phyloP scores from a whole-genome alignment of 23 red algal genomes.

The Gracilaria domingensis region DNA sequence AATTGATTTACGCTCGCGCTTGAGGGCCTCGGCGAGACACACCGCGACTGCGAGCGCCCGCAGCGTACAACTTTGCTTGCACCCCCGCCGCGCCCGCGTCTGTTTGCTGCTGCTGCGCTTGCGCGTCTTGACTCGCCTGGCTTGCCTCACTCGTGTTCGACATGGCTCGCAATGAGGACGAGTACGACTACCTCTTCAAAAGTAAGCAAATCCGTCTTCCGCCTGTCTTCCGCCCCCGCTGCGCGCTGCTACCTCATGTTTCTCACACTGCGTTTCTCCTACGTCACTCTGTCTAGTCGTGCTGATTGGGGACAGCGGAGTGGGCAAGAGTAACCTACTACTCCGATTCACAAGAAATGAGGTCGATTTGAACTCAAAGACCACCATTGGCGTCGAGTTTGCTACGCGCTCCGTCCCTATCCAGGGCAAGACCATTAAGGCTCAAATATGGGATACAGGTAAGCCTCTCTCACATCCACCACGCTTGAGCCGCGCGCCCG shows the following conservation, averaged over 20 bases:
- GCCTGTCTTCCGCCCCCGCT: neutral
- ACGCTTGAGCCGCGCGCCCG: neutral
- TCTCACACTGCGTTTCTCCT: neutral
- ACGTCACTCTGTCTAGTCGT: constrained; percentile 41
- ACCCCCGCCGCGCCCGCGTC: neutral
- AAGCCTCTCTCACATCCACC: neutral
- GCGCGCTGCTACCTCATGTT: neutral
- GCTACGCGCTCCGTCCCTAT: constrained; percentile 90
- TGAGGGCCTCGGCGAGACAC: neutral
- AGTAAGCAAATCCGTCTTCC: constrained; percentile 43
- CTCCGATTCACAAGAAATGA: constrained; percentile 94
- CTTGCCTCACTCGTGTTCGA: neutral
- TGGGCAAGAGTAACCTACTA: constrained; percentile 92
- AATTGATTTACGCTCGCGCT: neutral
- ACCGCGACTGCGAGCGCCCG: neutral
- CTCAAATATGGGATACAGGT: constrained; percentile 97
- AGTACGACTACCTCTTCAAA: constrained; percentile 98
- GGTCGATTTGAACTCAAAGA: constrained; percentile 95
- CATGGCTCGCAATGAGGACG: constrained; percentile 89
- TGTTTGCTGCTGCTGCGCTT: neutral
- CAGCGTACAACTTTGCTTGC: neutral
- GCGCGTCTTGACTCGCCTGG: neutral
- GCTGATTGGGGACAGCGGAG: constrained; percentile 86
- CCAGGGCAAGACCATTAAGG: constrained; percentile 94
- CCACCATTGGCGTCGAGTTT: constrained; percentile 98